A percentile compares a stretch with the other conserved stretches of the same genome.
Conservation (phyloP, 2,329 filamentous ascomycete species). For the Ophiostoma ips region DNA sequence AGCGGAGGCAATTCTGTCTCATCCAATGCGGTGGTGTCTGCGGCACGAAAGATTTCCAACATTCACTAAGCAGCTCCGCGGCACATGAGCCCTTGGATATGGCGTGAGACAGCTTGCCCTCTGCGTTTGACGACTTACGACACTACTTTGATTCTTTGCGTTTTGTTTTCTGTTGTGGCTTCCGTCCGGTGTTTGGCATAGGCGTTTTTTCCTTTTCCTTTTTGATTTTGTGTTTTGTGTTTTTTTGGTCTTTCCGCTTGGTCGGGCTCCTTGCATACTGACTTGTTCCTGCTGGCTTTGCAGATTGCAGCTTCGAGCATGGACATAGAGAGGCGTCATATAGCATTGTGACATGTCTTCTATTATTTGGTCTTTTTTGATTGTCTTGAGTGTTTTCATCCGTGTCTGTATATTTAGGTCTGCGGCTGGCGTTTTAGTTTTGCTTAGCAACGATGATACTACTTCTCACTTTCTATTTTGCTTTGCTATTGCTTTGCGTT, state of each 20-base stretch:
- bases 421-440: neutral
- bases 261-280: no score
- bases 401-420: neutral
- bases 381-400: neutral
- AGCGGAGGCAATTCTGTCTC: constrained; percentile 31
- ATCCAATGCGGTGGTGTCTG: constrained; percentile 26
- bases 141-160: neutral
- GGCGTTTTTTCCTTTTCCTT: neutral
- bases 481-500: no score
- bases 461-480: neutral
- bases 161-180: neutral
- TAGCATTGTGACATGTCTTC: neutral
- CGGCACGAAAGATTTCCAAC: constrained; percentile 40
- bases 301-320: no score
- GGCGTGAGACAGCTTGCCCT: neutral
- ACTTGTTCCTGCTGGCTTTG: neutral
- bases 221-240: neutral
- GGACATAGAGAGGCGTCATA: neutral
- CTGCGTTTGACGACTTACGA: constrained; percentile 1
- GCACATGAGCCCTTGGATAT: neutral
- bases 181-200: neutral
- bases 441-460: neutral
- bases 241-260: neutral
- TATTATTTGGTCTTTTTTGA: neutral
- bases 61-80: constrained; percentile 7